phyloP scores from a whole-genome alignment of 1,139 yeast species.

The Pichia cactophila region DNA sequence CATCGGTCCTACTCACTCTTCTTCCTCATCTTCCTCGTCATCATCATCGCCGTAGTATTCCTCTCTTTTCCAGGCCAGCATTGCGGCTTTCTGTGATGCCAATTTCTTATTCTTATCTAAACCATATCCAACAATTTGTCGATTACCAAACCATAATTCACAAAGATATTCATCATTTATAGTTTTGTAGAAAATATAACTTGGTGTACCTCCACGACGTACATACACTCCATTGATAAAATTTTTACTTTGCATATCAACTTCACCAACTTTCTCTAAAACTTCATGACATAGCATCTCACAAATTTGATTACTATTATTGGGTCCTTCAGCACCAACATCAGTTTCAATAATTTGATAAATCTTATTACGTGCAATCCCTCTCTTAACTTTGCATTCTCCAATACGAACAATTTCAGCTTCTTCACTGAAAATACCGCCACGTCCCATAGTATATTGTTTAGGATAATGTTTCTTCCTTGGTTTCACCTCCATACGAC shows the following conservation, averaged over 20 bases:
- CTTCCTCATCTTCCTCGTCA: background rate
- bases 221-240: constrained; percentile 11
- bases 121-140: constrained; percentile 16
- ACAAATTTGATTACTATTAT: background rate
- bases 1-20: background rate
- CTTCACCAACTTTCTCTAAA: constrained; percentile 1
- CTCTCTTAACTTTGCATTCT: constrained; percentile 4
- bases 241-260: constrained; percentile 15
- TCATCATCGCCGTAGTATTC: constrained; percentile 8
- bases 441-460: constrained; percentile 14
- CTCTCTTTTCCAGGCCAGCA: constrained; percentile 14
- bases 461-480: constrained; percentile 5
- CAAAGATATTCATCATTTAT: constrained; percentile 9
- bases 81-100: constrained; percentile 18
- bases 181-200: constrained; percentile 9
- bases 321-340: background rate
- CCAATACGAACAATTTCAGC: constrained; percentile 1
- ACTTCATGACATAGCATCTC: constrained; percentile 13
- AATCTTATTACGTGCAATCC: constrained; percentile 10
- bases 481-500: background rate
- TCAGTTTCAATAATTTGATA: constrained; percentile 7
- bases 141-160: constrained; percentile 13
- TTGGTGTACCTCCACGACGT: constrained; percentile 10
- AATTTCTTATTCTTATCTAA: constrained; percentile 13
- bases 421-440: constrained; percentile 13